Evolutionary conservation across 768 basidiomycete species (phyloP).

Genomic region (Hypsizygus marmoreus): DNA sequence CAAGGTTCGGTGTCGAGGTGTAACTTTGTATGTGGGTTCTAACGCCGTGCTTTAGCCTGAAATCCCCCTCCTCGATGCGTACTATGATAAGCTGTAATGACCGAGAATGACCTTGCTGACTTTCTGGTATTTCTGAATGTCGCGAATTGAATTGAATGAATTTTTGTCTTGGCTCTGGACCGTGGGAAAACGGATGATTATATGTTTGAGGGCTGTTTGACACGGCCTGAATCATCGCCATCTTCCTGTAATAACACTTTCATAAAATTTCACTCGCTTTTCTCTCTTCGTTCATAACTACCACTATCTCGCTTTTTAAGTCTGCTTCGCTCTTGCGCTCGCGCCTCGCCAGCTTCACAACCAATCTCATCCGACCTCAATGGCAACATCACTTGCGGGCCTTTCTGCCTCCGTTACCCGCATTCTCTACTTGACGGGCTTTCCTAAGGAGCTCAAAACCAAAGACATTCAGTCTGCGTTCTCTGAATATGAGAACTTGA

Average conservation of each 20-base stretch:
- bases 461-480: slow-evolving; percentile 94
- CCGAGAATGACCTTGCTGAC: slow-evolving; percentile 16
- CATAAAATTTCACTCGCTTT: slow-evolving; percentile 25
- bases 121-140: background rate
- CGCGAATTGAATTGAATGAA: background rate
- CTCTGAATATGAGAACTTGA: slow-evolving; percentile 80
- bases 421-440: slow-evolving; percentile 90
- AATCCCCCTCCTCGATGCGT: slow-evolving; percentile 82
- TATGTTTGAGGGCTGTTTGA: slow-evolving; percentile 11
- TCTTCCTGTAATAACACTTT: slow-evolving; percentile 18
- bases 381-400: slow-evolving; percentile 75
- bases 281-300: slow-evolving; percentile 13
- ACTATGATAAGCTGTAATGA: slow-evolving; percentile 89
- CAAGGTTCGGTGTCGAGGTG: slow-evolving; percentile 54
- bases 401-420: slow-evolving; percentile 95
- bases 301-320: slow-evolving; percentile 19
- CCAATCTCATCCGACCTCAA: slow-evolving; percentile 33
- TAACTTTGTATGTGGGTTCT: background rate
- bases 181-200: slow-evolving; percentile 14
- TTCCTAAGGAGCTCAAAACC: slow-evolving; percentile 95
- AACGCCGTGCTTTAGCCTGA: slow-evolving; percentile 58
- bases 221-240: slow-evolving; percentile 3
- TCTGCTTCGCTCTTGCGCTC: slow-evolving; percentile 12
- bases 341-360: slow-evolving; percentile 19
- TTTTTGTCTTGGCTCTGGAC: too few species aligned